Base-by-base conservation (phyloP, 371 early-diverging fungal genomes). In the Dichotomocladium elegans region DNA sequence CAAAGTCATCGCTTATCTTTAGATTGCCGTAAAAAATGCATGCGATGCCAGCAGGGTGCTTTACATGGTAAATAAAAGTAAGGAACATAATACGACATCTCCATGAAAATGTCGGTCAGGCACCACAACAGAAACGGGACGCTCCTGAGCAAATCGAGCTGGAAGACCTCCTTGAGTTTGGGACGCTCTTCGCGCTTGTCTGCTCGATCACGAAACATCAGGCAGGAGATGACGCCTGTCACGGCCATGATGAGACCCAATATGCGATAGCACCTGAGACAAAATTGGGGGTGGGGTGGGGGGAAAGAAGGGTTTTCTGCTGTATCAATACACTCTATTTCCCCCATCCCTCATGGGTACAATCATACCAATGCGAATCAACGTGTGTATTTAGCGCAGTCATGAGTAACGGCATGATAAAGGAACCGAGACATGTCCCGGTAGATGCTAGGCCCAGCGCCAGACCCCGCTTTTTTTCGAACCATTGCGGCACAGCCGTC, bases 401-500 rank as follows among this genome's bases (percentile, higher is more conserved):
- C 35, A 83, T 62, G 3, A 88, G 48, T 9, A 85, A 82, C 1
- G 83, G 70, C 57, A 88, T 60, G 30, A 79, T 72, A 7, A 89
- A 72, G 0, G 88, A 88, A 27, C 91, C 91, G 30, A 87, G 56
- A 5, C 91, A 88, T 6, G 80, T 70, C 4, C 91, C 91, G 47
- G 82, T 65, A 41, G 82, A 79, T 19, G 86, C 81, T 12, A 90
- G 64, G 8, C 89, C 93, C 0, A 82, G 74, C 9, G 87, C 90
- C 33, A 91, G 43, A 0, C 86, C 83, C 5, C 88, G 78, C 25
- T 63, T 55, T 28, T 71, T 70, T 21, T 47, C 47, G 58, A 90
- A 91, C 88, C 88, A 91, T 50, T 89, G 88, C 0, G 86, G 55
- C 1, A 85, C 80, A 7, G 83, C 60, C 11, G 70, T 44, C 42